Evolutionary conservation across 306 rosid species (phyloP).

Genomic region (Coriaria nepalensis): DNA sequence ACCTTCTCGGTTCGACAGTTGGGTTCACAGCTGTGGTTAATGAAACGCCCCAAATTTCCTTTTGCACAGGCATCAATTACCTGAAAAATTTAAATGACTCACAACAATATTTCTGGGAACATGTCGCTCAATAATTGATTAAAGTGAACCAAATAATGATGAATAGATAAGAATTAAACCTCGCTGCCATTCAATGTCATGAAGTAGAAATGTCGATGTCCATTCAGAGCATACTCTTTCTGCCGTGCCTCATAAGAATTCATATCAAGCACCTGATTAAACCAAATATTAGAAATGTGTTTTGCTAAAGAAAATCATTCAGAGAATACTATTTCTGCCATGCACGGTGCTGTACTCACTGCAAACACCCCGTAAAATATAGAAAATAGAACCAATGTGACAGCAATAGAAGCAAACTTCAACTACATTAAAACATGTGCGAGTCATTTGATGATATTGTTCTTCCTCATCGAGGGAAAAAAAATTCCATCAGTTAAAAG

Average conservation of each 20-base stretch:
- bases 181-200: slow-evolving; percentile 94
- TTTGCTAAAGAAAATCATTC: neutral
- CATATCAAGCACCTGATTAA: slow-evolving; percentile 78
- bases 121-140: too few species aligned
- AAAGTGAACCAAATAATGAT: neutral
- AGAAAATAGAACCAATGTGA: slow-evolving; percentile 6
- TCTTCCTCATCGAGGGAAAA: too few species aligned
- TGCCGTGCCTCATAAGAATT: slow-evolving; percentile 81
- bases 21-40: slow-evolving; percentile 97
- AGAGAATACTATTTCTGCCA: too few species aligned
- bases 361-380: too few species aligned
- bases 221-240: slow-evolving; percentile 82
- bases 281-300: slow-evolving; percentile 15
- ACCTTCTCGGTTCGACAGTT: slow-evolving; percentile 99
- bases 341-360: too few species aligned
- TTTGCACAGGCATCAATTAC: slow-evolving; percentile 96
- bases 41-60: slow-evolving; percentile 98
- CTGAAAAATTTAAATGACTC: slow-evolving; percentile 23
- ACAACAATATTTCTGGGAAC: too few species aligned
- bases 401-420: neutral
- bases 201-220: slow-evolving; percentile 97
- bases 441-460: neutral
- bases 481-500: too few species aligned
- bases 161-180: slow-evolving; percentile 34
- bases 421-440: neutral